Evolutionary conservation across 257 asterid genomes (phyloP).

Genomic region (Solanum chmielewskii): DNA sequence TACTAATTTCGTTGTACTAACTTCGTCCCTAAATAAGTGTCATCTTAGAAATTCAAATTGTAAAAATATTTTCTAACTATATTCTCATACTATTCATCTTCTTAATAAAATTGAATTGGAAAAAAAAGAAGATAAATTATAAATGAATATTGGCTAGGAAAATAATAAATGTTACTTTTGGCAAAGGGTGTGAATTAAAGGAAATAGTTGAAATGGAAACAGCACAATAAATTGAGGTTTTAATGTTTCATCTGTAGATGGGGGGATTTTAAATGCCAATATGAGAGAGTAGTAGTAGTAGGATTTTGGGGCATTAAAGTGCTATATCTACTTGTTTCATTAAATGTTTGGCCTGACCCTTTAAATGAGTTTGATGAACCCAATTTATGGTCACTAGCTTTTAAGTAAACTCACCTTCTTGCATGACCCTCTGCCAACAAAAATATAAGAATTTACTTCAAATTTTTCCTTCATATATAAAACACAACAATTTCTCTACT

Average conservation of each 20-base stretch:
- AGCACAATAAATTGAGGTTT: slow-evolving; percentile 20
- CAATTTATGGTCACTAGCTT: background rate
- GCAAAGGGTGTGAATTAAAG: background rate
- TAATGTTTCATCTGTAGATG: slow-evolving; percentile 10
- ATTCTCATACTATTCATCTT: background rate
- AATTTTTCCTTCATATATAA: background rate
- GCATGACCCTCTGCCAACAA: slow-evolving; percentile 10
- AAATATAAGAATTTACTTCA: background rate
- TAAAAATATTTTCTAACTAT: background rate
- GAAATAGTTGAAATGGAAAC: background rate
- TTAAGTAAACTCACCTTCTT: slow-evolving; percentile 12
- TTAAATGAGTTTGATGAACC: slow-evolving; percentile 22
- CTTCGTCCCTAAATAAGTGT: background rate
- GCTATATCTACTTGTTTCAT: slow-evolving; percentile 42
- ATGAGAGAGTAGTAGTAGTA: slow-evolving; percentile 7
- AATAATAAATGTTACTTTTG: background rate
- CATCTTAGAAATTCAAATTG: background rate
- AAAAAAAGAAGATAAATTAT: background rate
- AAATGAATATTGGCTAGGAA: background rate
- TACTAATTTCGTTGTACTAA: background rate
- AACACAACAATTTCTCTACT: background rate
- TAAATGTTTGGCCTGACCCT: slow-evolving; percentile 36
- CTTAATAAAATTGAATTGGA: background rate
- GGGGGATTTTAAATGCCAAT: slow-evolving; percentile 20
- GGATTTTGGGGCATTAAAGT: slow-evolving; percentile 42